phyloP scores from a whole-genome alignment of 2,329 filamentous ascomycete genomes.

The Fusarium tuaranense region DNA sequence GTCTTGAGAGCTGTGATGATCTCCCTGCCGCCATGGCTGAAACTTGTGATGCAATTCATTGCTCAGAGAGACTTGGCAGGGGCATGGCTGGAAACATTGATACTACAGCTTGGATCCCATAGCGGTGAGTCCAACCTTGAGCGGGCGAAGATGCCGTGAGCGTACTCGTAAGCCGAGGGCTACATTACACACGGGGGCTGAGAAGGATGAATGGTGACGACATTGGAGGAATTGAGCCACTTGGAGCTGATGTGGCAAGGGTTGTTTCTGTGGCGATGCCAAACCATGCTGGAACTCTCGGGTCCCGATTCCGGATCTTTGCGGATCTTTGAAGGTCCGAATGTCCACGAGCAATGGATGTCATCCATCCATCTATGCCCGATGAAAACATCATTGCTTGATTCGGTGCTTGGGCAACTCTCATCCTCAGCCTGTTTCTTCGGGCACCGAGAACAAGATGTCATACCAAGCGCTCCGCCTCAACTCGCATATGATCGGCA shows the following conservation, averaged over 20 bases:
- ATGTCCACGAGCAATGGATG: constrained; percentile 6
- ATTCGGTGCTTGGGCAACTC: background rate
- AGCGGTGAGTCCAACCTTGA: constrained; percentile 10
- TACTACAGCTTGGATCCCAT: background rate
- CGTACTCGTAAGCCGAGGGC: background rate
- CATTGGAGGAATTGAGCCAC: constrained; percentile 27
- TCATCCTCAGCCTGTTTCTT: background rate
- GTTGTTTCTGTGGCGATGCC: constrained; percentile 21
- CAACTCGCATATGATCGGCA: constrained; percentile 1
- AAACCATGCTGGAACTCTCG: constrained; percentile 7
- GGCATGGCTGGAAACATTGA: constrained; percentile 31
- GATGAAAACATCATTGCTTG: background rate
- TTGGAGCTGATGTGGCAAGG: constrained; percentile 17
- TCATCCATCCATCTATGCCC: background rate
- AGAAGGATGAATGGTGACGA: constrained; percentile 35
- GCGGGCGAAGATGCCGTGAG: background rate
- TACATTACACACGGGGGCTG: constrained; percentile 5
- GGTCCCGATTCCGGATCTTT: constrained; percentile 11
- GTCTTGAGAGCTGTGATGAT: constrained; percentile 2
- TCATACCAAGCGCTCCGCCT: constrained; percentile 9
- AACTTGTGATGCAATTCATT: constrained; percentile 34
- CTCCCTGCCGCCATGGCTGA: constrained; percentile 24
- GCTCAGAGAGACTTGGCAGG: constrained; percentile 38
- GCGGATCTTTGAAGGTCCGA: constrained; percentile 31
- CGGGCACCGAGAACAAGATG: background rate